A percentile compares a stretch with the other conserved stretches of the same genome.
phyloP scores from a whole-genome alignment of 2,329 filamentous ascomycete species.

The Talaromyces albobiverticillius region DNA sequence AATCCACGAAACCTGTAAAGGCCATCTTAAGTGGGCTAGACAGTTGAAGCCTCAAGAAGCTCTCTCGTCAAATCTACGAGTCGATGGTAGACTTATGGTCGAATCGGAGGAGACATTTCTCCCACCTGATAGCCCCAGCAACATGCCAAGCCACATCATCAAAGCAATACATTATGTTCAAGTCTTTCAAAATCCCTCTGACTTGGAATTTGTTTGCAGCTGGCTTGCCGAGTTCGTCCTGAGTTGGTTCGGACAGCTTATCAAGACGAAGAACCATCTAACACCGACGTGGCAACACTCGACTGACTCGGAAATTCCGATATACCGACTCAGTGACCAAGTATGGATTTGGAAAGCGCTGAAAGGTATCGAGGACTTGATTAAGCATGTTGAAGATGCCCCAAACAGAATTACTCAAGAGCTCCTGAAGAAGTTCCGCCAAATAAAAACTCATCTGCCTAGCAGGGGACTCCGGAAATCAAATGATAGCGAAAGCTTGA shows the following conservation, averaged over 20 bases:
- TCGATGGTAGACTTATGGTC: slow-evolving; percentile 11
- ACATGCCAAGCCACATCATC: slow-evolving; percentile 18
- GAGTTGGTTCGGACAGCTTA: slow-evolving; percentile 13
- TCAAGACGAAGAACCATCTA: slow-evolving; percentile 14
- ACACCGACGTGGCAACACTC: slow-evolving; percentile 19
- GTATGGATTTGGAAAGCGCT: slow-evolving; percentile 21
- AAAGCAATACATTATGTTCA: slow-evolving; percentile 17
- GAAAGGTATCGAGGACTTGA: slow-evolving; percentile 15
- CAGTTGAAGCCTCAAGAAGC: slow-evolving; percentile 8
- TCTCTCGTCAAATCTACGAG: slow-evolving; percentile 16
- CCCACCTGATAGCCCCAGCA: slow-evolving; percentile 16
- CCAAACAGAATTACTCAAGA: slow-evolving; percentile 5
- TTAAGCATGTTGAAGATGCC: slow-evolving; percentile 10
- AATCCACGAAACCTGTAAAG: slow-evolving; percentile 17
- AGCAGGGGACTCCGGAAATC: slow-evolving; percentile 4
- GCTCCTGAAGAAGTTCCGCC: background rate
- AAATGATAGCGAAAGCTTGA: slow-evolving; percentile 6
- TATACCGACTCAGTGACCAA: slow-evolving; percentile 19
- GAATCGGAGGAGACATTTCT: slow-evolving; percentile 7
- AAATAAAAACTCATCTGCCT: background rate
- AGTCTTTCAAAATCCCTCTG: slow-evolving; percentile 8
- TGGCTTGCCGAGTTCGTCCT: slow-evolving; percentile 13
- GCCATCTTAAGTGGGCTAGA: slow-evolving; percentile 18
- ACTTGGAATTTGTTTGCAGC: slow-evolving; percentile 16
- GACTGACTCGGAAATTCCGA: slow-evolving; percentile 15